Evolutionary conservation across 2,329 filamentous ascomycete species (phyloP).

Genomic region (Gnomoniopsis smithogilvyi): DNA sequence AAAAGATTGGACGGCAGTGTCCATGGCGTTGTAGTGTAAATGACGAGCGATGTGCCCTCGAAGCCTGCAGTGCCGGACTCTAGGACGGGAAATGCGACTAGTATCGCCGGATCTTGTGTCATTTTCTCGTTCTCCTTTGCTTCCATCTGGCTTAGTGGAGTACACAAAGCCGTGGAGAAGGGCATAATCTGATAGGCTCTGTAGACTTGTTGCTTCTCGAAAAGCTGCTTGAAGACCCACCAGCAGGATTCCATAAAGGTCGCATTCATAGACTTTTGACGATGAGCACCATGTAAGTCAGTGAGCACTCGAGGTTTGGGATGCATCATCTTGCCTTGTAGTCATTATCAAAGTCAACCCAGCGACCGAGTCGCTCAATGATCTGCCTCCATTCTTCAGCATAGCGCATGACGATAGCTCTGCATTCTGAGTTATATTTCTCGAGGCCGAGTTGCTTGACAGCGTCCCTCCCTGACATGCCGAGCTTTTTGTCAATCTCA

Average conservation of each 20-base stretch:
- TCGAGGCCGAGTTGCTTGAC: constrained; percentile 82
- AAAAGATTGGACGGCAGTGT: constrained; percentile 75
- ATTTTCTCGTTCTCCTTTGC: constrained; percentile 91
- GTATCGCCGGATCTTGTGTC: constrained; percentile 86
- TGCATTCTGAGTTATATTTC: constrained; percentile 89
- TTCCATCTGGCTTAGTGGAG: constrained; percentile 89
- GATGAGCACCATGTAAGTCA: too few species aligned
- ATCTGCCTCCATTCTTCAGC: constrained; percentile 83
- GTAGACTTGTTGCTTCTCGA: constrained; percentile 86
- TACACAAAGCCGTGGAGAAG: constrained; percentile 87
- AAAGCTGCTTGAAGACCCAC: constrained; percentile 96
- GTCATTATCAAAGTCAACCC: constrained; percentile 98
- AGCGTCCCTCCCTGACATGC: constrained; percentile 75
- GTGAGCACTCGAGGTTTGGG: too few species aligned
- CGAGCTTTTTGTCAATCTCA: constrained; percentile 95
- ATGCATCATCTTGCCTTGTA: too few species aligned
- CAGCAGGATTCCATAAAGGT: constrained; percentile 93
- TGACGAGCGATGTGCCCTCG: constrained; percentile 71
- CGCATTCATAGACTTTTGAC: constrained; percentile 94
- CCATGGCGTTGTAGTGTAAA: constrained; percentile 86
- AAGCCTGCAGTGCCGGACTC: too few species aligned
- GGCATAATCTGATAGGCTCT: constrained; percentile 92
- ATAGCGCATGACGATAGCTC: constrained; percentile 90
- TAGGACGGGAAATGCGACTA: constrained; percentile 81
- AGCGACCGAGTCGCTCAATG: constrained; percentile 84